These are phyloP conservation scores for Globisporangium paddicum DNA, from an alignment of 352 stramenopile genomes.

Conservation along the genomic window DNA sequence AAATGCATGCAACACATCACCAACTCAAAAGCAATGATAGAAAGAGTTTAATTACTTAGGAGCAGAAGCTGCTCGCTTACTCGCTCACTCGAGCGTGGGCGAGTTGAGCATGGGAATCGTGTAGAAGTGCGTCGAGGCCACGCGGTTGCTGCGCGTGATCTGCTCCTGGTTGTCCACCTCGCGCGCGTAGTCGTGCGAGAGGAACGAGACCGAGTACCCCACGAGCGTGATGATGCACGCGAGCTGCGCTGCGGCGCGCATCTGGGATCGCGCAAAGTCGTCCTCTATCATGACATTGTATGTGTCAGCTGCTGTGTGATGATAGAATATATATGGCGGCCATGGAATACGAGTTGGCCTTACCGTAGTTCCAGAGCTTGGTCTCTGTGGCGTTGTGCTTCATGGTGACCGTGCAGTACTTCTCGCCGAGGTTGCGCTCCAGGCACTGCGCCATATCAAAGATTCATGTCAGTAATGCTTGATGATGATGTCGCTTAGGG, in stretches of 20 bases:
- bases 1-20: background rate
- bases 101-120: constrained; percentile 15
- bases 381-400: constrained; percentile 50
- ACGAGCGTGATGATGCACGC: constrained; percentile 68
- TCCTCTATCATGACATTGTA: constrained; percentile 21
- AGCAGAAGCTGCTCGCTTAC: background rate
- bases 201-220: constrained; percentile 64
- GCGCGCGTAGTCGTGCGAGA: constrained; percentile 46
- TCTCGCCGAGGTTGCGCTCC: constrained; percentile 37
- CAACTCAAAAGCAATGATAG: background rate
- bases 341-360: background rate
- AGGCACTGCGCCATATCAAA: constrained; percentile 30
- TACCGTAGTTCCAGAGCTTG: constrained; percentile 72
- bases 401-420: constrained; percentile 63
- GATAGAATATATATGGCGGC: background rate
- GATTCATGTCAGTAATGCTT: background rate
- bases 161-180: constrained; percentile 5
- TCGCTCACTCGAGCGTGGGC: constrained; percentile 1
- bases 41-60: background rate
- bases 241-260: constrained; percentile 57
- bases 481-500: too few relatives aligned
- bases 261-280: constrained; percentile 48
- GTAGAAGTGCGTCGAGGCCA: constrained; percentile 13
- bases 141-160: background rate
- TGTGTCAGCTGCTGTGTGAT: background rate